Conservation (phyloP, 305 asterid genomes). For the Fraxinus xanthoxyloides region DNA sequence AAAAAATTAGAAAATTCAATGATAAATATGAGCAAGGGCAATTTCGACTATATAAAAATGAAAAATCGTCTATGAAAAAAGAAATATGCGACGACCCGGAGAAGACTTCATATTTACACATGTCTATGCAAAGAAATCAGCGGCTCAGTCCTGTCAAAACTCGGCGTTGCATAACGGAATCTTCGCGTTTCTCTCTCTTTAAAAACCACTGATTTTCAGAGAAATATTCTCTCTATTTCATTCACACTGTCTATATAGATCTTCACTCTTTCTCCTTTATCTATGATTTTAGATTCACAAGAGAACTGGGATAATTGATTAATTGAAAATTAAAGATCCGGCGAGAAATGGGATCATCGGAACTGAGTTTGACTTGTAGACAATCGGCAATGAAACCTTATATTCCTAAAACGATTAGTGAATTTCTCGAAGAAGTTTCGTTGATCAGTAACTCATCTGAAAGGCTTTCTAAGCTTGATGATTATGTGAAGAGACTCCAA, state of each 20-base stretch:
- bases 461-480: slow-evolving; percentile 46
- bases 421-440: slow-evolving; percentile 35
- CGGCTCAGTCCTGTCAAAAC: slow-evolving; percentile 34
- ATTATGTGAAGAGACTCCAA: slow-evolving; percentile 44
- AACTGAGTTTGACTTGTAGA: slow-evolving; percentile 52
- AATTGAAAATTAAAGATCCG: slow-evolving; percentile 30
- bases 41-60: not conserved
- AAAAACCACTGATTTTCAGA: not conserved
- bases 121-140: slow-evolving; percentile 9
- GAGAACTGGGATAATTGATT: not conserved
- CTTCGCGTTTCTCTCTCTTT: slow-evolving; percentile 26
- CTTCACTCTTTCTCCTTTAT: not conserved
- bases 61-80: not conserved
- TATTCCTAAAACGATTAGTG: slow-evolving; percentile 36
- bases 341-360: slow-evolving; percentile 53
- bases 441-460: slow-evolving; percentile 39
- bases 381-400: slow-evolving; percentile 21
- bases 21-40: not conserved
- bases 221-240: slow-evolving; percentile 3
- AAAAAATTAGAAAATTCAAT: not conserved
- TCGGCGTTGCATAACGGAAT: slow-evolving; percentile 43
- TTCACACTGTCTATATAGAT: slow-evolving; percentile 19
- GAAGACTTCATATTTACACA: slow-evolving; percentile 4
- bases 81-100: slow-evolving; percentile 30
- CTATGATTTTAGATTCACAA: not conserved